Evolutionary conservation across 441 rosid genomes (phyloP), one percentile per base, ranked within the genome.

Genomic region (Erodium texanum): DNA sequence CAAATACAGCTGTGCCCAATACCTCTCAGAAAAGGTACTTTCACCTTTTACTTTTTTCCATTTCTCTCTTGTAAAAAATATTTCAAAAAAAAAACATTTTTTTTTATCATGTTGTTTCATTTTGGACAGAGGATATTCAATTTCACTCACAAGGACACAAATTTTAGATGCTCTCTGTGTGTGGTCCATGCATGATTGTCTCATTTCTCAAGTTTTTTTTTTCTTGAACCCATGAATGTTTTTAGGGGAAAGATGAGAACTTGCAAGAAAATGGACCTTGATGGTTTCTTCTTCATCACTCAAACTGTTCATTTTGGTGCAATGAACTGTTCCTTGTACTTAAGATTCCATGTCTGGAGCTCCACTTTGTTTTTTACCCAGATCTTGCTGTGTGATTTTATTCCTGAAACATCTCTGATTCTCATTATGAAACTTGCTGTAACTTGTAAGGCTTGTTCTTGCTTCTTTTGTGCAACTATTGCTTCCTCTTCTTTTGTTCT

Each of bases 1-100:
- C 82, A 66, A 69, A 82, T 70, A 75, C 89, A 82, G 81, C 86
- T 82, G 79, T 80, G 62, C 76, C 82, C 81, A 80, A 70, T 80
- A 79, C 61, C 73, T 90, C 97, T 70, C 98, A 90, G 83, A 93
- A 41, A 41, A 41, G 48, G 48, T 41, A 41, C 48, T 41, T 41
- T 41, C 3, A 10, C 15, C 48, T 80, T 80, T 65, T 22, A 6
- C 52, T 62, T 36, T 20, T 41, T 7, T 29, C 64, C 36, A n/a
- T 18, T 9, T 36, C 16, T 73, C 68, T 62, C 66, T 64, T 74
- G 70, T 2, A n/a, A n/a, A n/a, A n/a, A n/a, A 29, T 29, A 7
- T 29, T 29, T 29, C 34, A 29, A 9, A 10, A 9, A 48, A 15
- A 48, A 48, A 48, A 50, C 20, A 15, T 0, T 16, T 77, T 61